Conservation (phyloP, 2,329 filamentous ascomycete genomes). For the Stagonosporopsis cucurbitacearum region DNA sequence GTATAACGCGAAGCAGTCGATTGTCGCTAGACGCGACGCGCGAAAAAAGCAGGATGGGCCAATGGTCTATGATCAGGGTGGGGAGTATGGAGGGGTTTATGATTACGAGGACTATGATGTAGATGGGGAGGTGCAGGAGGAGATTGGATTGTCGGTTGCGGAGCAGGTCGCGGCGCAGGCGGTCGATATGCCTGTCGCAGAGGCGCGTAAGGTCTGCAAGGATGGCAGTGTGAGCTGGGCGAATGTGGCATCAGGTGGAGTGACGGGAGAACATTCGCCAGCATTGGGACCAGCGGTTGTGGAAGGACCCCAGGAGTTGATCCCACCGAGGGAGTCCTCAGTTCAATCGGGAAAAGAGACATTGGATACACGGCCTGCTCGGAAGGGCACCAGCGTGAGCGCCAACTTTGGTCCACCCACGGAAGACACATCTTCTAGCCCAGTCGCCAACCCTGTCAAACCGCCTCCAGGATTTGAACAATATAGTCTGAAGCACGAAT, state of each 20-base stretch:
- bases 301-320: background rate
- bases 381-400: background rate
- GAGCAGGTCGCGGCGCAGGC: background rate
- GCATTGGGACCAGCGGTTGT: background rate
- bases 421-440: background rate
- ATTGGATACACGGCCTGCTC: background rate
- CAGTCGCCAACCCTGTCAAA: background rate
- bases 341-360: background rate
- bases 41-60: background rate
- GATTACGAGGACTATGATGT: background rate
- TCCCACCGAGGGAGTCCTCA: too few species aligned
- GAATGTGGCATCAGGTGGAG: background rate
- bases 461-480: background rate
- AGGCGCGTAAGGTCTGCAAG: background rate
- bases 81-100: background rate
- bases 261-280: background rate
- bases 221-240: constrained; percentile 3
- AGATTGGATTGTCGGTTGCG: background rate
- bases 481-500: too few species aligned
- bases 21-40: constrained; percentile 5
- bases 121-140: background rate
- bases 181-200: background rate
- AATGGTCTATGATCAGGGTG: background rate
- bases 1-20: constrained; percentile 23
- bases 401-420: background rate